Evolutionary conservation across 306 rosid genomes (phyloP).

Genomic region (Rubus parviflorus): DNA sequence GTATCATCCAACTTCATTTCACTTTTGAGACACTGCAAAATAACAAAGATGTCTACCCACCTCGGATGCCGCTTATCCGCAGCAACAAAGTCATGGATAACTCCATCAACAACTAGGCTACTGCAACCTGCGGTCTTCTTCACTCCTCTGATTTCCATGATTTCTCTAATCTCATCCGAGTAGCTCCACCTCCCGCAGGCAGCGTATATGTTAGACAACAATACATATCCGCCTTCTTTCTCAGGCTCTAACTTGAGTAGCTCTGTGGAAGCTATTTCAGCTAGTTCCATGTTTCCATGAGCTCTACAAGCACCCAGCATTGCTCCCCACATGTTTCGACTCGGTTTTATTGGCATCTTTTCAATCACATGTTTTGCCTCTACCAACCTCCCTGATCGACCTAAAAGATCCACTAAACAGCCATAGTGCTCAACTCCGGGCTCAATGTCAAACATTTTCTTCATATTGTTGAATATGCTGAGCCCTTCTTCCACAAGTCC

Average conservation of each 20-base stretch:
- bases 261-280: slow-evolving; percentile 48
- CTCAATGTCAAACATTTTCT: slow-evolving; percentile 31
- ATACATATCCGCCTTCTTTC: slow-evolving; percentile 49
- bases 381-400: slow-evolving; percentile 42
- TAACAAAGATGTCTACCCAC: slow-evolving; percentile 42
- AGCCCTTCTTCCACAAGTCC: slow-evolving; percentile 59
- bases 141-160: slow-evolving; percentile 51
- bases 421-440: slow-evolving; percentile 57
- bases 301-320: slow-evolving; percentile 54
- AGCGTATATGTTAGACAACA: slow-evolving; percentile 55
- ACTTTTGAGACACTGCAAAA: slow-evolving; percentile 27
- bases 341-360: slow-evolving; percentile 53
- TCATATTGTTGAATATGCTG: slow-evolving; percentile 40
- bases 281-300: slow-evolving; percentile 41
- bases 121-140: slow-evolving; percentile 57
- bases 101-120: slow-evolving; percentile 43
- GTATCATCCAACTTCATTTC: slow-evolving; percentile 38
- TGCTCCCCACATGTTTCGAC: slow-evolving; percentile 52
- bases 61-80: slow-evolving; percentile 45
- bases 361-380: slow-evolving; percentile 44
- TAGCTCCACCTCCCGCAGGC: slow-evolving; percentile 47
- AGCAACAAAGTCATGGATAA: slow-evolving; percentile 40
- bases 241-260: slow-evolving; percentile 48
- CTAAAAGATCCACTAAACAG: slow-evolving; percentile 55
- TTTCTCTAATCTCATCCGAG: slow-evolving; percentile 44